Percentiles rank a stretch among this genome's conserved stretches.
Evolutionary conservation across 306 rosid species (phyloP).

Genomic region (Prunus dulcis): DNA sequence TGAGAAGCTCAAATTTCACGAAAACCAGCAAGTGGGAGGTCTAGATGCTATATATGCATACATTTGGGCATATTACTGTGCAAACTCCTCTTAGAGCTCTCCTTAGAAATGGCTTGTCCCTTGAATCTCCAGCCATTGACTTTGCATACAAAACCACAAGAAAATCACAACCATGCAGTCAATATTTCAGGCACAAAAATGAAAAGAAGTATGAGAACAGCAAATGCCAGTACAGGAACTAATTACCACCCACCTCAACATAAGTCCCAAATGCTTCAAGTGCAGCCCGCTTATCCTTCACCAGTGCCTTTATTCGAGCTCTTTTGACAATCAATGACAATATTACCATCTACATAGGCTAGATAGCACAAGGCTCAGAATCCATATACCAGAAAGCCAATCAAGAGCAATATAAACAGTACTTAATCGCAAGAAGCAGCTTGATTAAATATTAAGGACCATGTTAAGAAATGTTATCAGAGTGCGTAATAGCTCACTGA

Average conservation of each 20-base stretch:
- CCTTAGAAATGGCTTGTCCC: slow-evolving; percentile 59
- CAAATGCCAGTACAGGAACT: background rate
- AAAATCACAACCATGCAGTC: slow-evolving; percentile 24
- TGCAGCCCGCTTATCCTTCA: slow-evolving; percentile 79
- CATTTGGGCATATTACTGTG: slow-evolving; percentile 85
- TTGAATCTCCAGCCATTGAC: slow-evolving; percentile 72
- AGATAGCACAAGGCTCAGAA: slow-evolving; percentile 32
- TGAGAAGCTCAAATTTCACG: background rate
- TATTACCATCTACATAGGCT: slow-evolving; percentile 81
- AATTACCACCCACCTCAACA: slow-evolving; percentile 63
- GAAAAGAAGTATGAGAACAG: slow-evolving; percentile 2
- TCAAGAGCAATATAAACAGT: background rate
- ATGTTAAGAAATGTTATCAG: background rate
- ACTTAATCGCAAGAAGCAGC: background rate
- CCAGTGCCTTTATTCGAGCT: slow-evolving; percentile 72
- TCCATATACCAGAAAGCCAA: slow-evolving; percentile 21
- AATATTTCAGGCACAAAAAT: slow-evolving; percentile 9
- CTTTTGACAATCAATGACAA: slow-evolving; percentile 80
- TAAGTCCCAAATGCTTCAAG: slow-evolving; percentile 93
- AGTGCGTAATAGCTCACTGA: background rate
- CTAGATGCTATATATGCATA: slow-evolving; percentile 32
- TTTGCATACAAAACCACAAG: slow-evolving; percentile 20
- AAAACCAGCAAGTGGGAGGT: background rate
- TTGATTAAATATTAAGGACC: too few species aligned
- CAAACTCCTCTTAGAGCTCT: slow-evolving; percentile 77